Percentiles rank a stretch among this genome's conserved stretches.
Conservation (phyloP, 2,329 filamentous ascomycete species). For the Monilinia aucupariae region DNA sequence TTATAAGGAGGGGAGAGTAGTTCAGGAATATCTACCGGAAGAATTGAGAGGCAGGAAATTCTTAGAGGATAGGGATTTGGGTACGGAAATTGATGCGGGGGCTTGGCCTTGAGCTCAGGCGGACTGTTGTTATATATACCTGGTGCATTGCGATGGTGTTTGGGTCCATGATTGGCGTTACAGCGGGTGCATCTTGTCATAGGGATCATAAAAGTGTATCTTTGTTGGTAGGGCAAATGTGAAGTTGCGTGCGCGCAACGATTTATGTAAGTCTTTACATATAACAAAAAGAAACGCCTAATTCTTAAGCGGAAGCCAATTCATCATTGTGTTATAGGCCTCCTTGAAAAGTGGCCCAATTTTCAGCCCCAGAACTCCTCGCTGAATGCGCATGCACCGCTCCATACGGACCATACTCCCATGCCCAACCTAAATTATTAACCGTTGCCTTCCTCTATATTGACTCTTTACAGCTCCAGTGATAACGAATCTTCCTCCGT, state of each 20-base stretch:
- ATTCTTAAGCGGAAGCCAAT: not conserved
- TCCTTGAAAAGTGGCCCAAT: not conserved
- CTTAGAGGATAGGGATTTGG: slow-evolving; percentile 74
- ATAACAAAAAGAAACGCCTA: not conserved
- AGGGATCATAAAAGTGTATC: not conserved
- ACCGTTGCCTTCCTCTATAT: not conserved
- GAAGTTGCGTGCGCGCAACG: not conserved
- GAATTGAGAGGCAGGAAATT: slow-evolving; percentile 65
- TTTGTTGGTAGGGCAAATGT: not conserved
- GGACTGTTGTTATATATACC: slow-evolving; percentile 1
- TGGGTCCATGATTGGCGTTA: not conserved
- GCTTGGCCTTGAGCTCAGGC: slow-evolving; percentile 28
- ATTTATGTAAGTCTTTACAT: slow-evolving; percentile 2
- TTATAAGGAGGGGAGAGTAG: slow-evolving; percentile 73
- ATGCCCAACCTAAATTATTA: slow-evolving; percentile 6
- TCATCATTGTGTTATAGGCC: not conserved
- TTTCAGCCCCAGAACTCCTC: slow-evolving; percentile 10
- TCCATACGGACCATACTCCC: not conserved
- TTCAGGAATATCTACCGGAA: slow-evolving; percentile 86
- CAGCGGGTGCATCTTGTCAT: not conserved
- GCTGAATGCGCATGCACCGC: not conserved
- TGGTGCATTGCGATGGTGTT: slow-evolving; percentile 23
- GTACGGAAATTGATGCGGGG: slow-evolving; percentile 64
- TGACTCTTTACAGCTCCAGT: slow-evolving; percentile 7
- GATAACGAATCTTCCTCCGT: slow-evolving; percentile 8